These are phyloP conservation scores for Penicillium digitatum DNA, from an alignment of 2,329 filamentous ascomycete species.

Conservation along the genomic window DNA sequence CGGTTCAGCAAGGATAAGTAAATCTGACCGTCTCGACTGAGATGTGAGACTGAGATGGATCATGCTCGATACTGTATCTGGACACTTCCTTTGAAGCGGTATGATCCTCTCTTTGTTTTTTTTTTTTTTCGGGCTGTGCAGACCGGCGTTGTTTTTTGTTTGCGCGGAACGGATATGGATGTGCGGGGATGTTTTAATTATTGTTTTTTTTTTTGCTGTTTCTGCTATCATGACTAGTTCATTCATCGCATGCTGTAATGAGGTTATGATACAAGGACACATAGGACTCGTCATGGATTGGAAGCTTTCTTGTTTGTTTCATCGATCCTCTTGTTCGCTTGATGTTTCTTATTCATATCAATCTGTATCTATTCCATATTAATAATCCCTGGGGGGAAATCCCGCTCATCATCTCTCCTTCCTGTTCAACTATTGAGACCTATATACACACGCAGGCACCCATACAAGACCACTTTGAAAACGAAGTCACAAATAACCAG, in stretches of 20 bases:
- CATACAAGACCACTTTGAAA: not conserved
- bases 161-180: conserved; percentile 1
- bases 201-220: no score
- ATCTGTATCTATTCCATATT: not conserved
- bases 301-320: not conserved
- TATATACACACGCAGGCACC: not conserved
- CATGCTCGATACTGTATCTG: not conserved
- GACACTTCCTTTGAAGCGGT: not conserved
- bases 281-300: conserved; percentile 6
- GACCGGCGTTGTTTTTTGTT: not conserved
- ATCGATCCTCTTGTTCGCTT: not conserved
- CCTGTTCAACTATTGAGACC: not conserved
- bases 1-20: conserved; percentile 62
- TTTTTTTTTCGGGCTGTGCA: not conserved
- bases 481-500: not conserved
- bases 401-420: not conserved
- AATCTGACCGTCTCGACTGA: not conserved
- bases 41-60: not conserved
- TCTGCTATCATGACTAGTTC: conserved; percentile 2
- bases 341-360: not conserved
- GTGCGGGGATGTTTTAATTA: conserved; percentile 3
- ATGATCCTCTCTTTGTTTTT: not conserved
- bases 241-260: conserved; percentile 17
- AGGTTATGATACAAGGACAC: conserved; percentile 25
- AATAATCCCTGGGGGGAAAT: not conserved